Conservation (phyloP, 2,329 filamentous ascomycete genomes). For the Periglandula ipomoeae region DNA sequence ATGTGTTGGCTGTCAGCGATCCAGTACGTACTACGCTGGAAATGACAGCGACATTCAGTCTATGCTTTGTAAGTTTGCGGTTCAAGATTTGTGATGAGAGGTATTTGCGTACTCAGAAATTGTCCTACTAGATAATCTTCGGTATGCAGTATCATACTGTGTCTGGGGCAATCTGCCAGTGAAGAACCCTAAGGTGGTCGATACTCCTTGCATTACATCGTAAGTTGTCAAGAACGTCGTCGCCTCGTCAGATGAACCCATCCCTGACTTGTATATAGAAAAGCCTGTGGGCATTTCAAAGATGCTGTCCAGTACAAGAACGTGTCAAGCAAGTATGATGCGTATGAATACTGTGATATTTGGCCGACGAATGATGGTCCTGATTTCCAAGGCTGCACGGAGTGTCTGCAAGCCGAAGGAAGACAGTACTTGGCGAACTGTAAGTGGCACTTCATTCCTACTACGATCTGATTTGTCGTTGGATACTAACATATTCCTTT, state of each 20-base stretch:
- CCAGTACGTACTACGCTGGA: conserved; percentile 36
- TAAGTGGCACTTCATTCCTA: conserved; percentile 16
- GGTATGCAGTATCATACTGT: conserved; percentile 47
- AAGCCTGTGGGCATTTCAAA: conserved; percentile 41
- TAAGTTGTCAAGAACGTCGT: conserved; percentile 16
- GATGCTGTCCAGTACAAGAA: conserved; percentile 39
- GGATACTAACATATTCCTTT: no score
- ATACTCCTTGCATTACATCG: conserved; percentile 44
- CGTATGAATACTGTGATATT: conserved; percentile 44
- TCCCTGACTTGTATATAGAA: conserved; percentile 28
- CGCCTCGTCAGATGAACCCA: neutral
- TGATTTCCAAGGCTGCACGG: conserved; percentile 31
- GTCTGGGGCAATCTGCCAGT: conserved; percentile 36
- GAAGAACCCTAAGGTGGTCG: conserved; percentile 28
- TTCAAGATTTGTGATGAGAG: neutral
- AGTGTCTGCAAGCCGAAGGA: conserved; percentile 33
- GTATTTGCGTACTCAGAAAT: neutral
- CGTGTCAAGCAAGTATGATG: conserved; percentile 32
- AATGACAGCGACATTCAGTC: conserved; percentile 44
- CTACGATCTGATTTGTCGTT: conserved; percentile 11
- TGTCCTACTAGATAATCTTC: conserved; percentile 41
- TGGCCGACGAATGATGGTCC: conserved; percentile 33
- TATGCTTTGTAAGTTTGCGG: conserved; percentile 40
- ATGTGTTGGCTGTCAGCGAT: conserved; percentile 43
- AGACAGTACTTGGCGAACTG: conserved; percentile 44